Base-by-base conservation (phyloP, 768 basidiomycete genomes). In the Gelatoporia subvermispora region DNA sequence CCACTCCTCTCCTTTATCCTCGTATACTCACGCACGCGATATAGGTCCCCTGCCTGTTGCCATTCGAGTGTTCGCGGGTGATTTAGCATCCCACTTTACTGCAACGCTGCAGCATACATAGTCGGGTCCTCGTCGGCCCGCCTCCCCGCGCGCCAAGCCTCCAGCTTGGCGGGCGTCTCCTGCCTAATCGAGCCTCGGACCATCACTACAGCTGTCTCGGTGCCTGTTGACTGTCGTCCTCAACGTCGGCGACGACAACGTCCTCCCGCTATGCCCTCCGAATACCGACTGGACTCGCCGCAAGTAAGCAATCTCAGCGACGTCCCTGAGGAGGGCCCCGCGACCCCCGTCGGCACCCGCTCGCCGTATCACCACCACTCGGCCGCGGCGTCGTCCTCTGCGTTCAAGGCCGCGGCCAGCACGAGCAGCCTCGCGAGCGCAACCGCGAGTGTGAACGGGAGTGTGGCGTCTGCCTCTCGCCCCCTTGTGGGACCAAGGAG, bases 311-410 rank as follows among this genome's bases (percentile, higher is more conserved):
- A 46, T 7, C 58, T 67, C 53, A 59, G 50, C 54, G 64, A 65
- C 43, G 66, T 67, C n/a, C 66, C 63, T 9, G 67, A 68, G 48
- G 65, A 65, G 18, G 48, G 53, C 21, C 54, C 57, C 16, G 52
- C 55, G 43, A 43, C 56, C 22, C 50, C 47, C 35, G 37, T 38
- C 4, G 53, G 55, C 43, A 51, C 63, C 13, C 63, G 61, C 42
- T 72, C 72, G 0, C 72, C 72, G 5, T 74, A 74, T 55, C 54
- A 66, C 49, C 67, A 72, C 41, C 48, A 67, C 43, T 56, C 68
- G 8, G 63, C 66, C 8, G 59, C 65, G 4, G 64, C 66, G 17
- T 70, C 70, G 15, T 61, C 69, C 9, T 66, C 69, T 31, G 66
- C 68, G 9, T 69, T 71, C 53, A 69, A 69, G 54, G 60, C 57